Percentiles rank a stretch among this genome's conserved stretches.
Conservation (phyloP, 345 rosid genomes). For the Alliaria petiolata region DNA sequence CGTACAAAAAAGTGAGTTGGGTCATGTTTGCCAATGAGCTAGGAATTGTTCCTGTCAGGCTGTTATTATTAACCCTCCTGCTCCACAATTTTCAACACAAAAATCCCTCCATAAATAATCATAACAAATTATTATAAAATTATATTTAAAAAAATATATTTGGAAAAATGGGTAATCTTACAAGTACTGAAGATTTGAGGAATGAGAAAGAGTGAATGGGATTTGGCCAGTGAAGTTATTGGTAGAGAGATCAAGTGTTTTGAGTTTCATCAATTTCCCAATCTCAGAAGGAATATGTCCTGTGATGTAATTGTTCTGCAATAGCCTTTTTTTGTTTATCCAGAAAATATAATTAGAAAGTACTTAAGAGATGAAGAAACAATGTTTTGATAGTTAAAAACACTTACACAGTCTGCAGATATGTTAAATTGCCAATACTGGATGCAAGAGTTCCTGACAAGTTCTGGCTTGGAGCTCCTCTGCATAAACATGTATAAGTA, state of each 20-base stretch:
- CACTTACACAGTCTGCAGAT: conserved; percentile 79
- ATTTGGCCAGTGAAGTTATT: conserved; percentile 67
- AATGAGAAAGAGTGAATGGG: conserved; percentile 51
- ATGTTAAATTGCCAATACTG: conserved; percentile 71
- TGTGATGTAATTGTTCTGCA: conserved; percentile 77
- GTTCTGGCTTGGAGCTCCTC: conserved; percentile 82
- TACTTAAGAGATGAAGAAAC: neutral
- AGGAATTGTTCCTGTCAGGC: conserved; percentile 69
- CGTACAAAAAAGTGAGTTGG: conserved; percentile 76
- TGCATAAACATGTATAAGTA: conserved; percentile 31
- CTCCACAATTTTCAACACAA: conserved; percentile 28
- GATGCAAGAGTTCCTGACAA: conserved; percentile 71
- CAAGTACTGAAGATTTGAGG: conserved; percentile 66
- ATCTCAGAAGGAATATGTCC: conserved; percentile 71
- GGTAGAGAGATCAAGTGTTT: conserved; percentile 77
- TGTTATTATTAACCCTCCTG: conserved; percentile 85
- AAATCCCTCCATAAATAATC: neutral
- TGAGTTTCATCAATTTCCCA: conserved; percentile 70
- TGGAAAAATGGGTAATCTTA: conserved; percentile 32
- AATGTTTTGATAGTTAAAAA: neutral
- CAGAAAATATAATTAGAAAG: conserved; percentile 13
- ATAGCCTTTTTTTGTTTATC: conserved; percentile 41
- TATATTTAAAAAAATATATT: neutral
- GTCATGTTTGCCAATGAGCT: conserved; percentile 66
- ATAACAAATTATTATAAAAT: neutral